phyloP scores from a whole-genome alignment of 129 eudicot genomes.

The Saposhnikovia divaricata region DNA sequence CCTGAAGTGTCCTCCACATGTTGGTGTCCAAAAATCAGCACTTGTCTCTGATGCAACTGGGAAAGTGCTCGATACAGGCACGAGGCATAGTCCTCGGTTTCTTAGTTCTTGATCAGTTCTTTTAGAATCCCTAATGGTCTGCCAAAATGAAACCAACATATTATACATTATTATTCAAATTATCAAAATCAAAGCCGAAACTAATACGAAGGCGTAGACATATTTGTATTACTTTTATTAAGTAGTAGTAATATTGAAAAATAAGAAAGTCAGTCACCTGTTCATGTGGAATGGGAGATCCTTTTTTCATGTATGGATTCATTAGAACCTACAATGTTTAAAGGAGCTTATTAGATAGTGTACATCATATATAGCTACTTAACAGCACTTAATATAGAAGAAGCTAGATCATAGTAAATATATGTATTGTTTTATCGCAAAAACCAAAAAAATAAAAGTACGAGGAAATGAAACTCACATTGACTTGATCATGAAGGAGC shows the following conservation, averaged over 20 bases:
- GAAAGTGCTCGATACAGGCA: slow-evolving; percentile 9
- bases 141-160: not conserved
- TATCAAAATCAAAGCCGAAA: not conserved
- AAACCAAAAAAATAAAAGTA: no score
- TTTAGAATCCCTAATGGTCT: not conserved
- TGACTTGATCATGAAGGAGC: no score
- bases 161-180: not conserved
- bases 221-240: not conserved
- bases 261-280: no score
- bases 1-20: not conserved
- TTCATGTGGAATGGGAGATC: no score
- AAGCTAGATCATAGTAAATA: no score
- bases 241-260: not conserved
- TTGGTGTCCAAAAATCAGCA: slow-evolving; percentile 12
- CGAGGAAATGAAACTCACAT: no score
- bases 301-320: no score
- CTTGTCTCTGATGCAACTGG: slow-evolving; percentile 6
- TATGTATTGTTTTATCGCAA: no score
- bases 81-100: slow-evolving; percentile 10
- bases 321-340: no score
- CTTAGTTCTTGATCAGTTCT: not conserved
- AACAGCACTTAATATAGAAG: no score
- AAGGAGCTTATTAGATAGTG: no score
- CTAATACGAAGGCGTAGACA: not conserved
- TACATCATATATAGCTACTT: no score